These are phyloP conservation scores for Cryptococcus sp. DNA, from an alignment of 1,284 basidiomycete species.

Conservation along the genomic window DNA sequence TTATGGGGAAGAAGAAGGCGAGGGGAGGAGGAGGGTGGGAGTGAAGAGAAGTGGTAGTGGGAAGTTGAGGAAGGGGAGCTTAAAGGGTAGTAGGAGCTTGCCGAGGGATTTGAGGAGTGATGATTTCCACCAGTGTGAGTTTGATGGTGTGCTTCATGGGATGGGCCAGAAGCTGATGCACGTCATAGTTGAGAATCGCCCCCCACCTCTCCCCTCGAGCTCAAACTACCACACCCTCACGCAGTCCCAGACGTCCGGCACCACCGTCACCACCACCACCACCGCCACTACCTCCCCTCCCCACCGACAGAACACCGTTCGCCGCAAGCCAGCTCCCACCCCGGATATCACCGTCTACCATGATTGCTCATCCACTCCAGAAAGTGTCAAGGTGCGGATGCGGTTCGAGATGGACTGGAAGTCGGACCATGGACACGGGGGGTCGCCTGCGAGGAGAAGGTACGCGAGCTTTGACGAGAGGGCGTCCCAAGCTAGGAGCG, in stretches of 20 bases:
- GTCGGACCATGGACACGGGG: not conserved
- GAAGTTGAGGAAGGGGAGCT: conserved; percentile 10
- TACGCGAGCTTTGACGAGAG: conserved; percentile 16
- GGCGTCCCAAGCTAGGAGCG: not conserved
- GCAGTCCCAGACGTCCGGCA: not conserved
- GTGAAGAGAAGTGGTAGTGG: conserved; percentile 1
- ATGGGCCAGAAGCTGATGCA: not conserved
- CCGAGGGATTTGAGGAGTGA: conserved; percentile 18
- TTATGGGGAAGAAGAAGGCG: conserved; percentile 2
- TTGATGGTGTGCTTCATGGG: not conserved
- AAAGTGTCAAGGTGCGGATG: conserved; percentile 20
- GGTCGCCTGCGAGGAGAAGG: conserved; percentile 10
- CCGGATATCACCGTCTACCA: conserved; percentile 9
- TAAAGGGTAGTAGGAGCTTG: conserved; percentile 19
- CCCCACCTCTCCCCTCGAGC: conserved; percentile 2
- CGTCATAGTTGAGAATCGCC: not conserved
- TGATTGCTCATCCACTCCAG: conserved; percentile 16
- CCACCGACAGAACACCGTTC: not conserved
- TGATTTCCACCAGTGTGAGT: conserved; percentile 9
- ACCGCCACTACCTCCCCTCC: not conserved
- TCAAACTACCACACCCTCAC: conserved; percentile 1
- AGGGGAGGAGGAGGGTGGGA: not conserved
- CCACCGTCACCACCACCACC: not conserved
- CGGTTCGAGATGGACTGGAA: conserved; percentile 18
- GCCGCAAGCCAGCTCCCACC: conserved; percentile 2